A percentile compares a stretch with the other conserved stretches of the same genome.
These are phyloP conservation scores for Phytophthora syringae DNA, from an alignment of 352 stramenopile species.

Conservation along the genomic window DNA sequence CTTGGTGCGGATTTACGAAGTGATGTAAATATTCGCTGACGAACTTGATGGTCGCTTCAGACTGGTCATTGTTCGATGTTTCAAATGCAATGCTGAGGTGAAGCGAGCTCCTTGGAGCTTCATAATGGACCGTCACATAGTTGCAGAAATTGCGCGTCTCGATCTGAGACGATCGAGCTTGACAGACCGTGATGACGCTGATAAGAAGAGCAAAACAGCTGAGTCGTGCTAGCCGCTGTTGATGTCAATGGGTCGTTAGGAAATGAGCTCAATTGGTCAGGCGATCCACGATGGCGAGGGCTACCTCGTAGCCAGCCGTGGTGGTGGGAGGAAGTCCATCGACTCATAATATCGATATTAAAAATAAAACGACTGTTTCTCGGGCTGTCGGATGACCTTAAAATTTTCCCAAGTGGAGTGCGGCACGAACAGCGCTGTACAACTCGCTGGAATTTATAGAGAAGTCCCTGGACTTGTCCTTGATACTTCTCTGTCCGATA, in stretches of 20 bases:
- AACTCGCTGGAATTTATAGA: neutral
- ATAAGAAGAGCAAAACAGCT: conserved; percentile 18
- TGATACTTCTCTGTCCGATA: too few species aligned
- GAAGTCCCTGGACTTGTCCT: neutral
- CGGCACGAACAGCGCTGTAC: neutral
- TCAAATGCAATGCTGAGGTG: conserved; percentile 18
- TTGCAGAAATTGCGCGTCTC: conserved; percentile 7
- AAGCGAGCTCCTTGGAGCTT: conserved; percentile 5
- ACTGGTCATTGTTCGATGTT: conserved; percentile 17
- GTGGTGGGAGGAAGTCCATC: neutral
- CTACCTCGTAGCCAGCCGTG: neutral
- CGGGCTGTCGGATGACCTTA: too few species aligned
- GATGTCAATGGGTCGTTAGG: neutral
- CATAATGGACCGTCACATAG: neutral
- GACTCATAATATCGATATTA: too few species aligned
- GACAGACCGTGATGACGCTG: conserved; percentile 12
- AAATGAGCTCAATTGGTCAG: conserved; percentile 20
- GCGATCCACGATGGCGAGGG: conserved; percentile 17
- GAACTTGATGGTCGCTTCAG: conserved; percentile 15
- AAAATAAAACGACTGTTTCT: too few species aligned
- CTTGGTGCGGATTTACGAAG: conserved; percentile 2
- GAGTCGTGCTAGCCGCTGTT: neutral
- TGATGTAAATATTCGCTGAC: conserved; percentile 3
- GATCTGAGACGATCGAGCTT: conserved; percentile 4
- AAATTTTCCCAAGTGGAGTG: neutral